Base-by-base conservation (phyloP, 805 yeast genomes). In the Saturnispora mendoncae region DNA sequence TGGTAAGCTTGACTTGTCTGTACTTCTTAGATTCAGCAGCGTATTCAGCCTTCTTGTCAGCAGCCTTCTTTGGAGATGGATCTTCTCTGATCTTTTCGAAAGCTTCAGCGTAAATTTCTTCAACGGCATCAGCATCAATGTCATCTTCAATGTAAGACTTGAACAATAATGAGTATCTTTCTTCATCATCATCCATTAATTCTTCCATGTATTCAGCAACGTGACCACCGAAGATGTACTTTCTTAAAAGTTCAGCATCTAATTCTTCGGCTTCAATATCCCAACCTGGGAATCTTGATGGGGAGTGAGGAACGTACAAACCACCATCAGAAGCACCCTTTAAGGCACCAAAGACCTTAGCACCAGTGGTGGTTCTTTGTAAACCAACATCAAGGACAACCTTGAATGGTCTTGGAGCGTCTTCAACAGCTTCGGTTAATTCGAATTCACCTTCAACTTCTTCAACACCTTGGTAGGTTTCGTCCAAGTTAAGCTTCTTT, bases 251-350 rank as follows among this genome's bases (percentile, higher is more conserved):
- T 68, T 92, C 98, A 62, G 96, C 86, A 67, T 92, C 98, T 62
- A 92, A 80, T 76, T 92, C 98, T 78, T 92, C 95, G 62, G 82
- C 65, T 78, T 92, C 98, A 63, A 90, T 85, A 72, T 92, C 98
- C 94, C 90, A 92, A 76, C 98, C 98, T 73, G 98, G 98, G 95
- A 88, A 92, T 83, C 98, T 88, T 80, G 88, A 88, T 67, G 95
- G 84, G 61, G 95, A 86, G 88, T 92, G 98, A 59, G 98, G 98
- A 67, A 92, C 77, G 88, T 84, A 86, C 64, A 92, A 78, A 63
- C 98, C 98, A 84, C 98, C 98, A 69, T 92, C 98, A 53, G 97
- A 90, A 65, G 98, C 98, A 84, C 98, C 98, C 83, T 92, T 92
- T 66, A 92, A 77, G 66, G 92, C 97, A 85, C 97, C 98, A 65